Conservation (phyloP, 441 rosid species). For the Eutrema salsugineum region DNA sequence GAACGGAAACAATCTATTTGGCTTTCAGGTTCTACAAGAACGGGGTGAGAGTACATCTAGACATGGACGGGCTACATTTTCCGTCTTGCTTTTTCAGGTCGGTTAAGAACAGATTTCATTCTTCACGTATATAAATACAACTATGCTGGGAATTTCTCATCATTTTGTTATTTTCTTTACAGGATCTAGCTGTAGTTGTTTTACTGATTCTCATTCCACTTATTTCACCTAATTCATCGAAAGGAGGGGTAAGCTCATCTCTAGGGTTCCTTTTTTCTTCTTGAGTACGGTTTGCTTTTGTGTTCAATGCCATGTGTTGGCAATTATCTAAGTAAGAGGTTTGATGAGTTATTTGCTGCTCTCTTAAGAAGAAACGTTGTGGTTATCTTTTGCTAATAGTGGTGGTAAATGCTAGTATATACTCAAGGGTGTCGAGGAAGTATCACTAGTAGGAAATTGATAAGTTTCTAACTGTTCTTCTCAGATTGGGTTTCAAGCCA, state of each 20-base stretch:
- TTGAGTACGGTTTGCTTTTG: slow-evolving; percentile 2
- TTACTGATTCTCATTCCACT: slow-evolving; percentile 98
- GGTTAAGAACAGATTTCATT: slow-evolving; percentile 13
- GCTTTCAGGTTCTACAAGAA: slow-evolving; percentile 92
- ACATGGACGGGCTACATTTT: slow-evolving; percentile 99
- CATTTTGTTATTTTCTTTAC: slow-evolving; percentile 22
- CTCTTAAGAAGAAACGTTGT: too few species aligned
- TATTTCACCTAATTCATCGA: slow-evolving; percentile 95
- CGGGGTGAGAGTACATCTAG: slow-evolving; percentile 99
- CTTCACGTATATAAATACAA: not conserved
- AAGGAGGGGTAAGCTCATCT: slow-evolving; percentile 89
- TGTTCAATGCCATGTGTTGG: not conserved
- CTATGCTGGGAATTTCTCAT: slow-evolving; percentile 18
- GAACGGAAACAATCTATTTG: slow-evolving; percentile 5
- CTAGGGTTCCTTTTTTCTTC: slow-evolving; percentile 16
- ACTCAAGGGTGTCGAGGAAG: too few species aligned
- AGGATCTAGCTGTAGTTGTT: slow-evolving; percentile 99
- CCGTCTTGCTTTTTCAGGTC: slow-evolving; percentile 97
- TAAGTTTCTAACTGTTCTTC: slow-evolving; percentile 34
- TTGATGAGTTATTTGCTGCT: too few species aligned
- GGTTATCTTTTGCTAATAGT: too few species aligned
- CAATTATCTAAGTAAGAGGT: too few species aligned
- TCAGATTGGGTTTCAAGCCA: slow-evolving; percentile 95
- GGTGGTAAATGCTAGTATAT: too few species aligned
- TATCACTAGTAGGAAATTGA: not conserved